These are phyloP conservation scores for Limtongia smithiae DNA, from an alignment of 805 yeast genomes.

Conservation along the genomic window DNA sequence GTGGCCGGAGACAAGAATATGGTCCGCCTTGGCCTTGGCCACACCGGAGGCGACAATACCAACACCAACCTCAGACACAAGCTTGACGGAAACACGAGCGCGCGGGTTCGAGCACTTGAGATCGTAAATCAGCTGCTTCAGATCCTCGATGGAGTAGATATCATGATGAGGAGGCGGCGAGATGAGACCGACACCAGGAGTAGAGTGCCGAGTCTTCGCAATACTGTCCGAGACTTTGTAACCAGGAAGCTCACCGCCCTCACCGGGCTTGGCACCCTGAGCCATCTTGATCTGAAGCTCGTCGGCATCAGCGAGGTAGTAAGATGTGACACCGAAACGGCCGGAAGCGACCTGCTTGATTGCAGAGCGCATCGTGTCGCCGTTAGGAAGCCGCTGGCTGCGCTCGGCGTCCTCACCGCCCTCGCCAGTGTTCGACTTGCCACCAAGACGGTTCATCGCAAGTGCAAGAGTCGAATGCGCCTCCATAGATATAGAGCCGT, in stretches of 20 bases:
- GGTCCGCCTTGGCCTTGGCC: constrained; percentile 98
- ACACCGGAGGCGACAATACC: constrained; percentile 99
- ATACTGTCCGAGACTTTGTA: constrained; percentile 82
- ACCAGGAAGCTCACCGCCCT: constrained; percentile 98
- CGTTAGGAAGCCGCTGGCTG: constrained; percentile 71
- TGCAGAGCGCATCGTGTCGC: constrained; percentile 98
- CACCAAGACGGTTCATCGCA: constrained; percentile 97
- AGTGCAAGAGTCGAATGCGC: constrained; percentile 97
- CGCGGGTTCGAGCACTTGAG: constrained; percentile 96
- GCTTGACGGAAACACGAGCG: constrained; percentile 92
- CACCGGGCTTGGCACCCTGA: constrained; percentile 99
- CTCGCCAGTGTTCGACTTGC: constrained; percentile 97
- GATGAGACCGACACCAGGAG: constrained; percentile 93
- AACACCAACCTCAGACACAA: constrained; percentile 97
- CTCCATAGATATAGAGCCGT: constrained; percentile 98
- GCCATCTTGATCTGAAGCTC: constrained; percentile 98
- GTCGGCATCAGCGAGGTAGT: constrained; percentile 92
- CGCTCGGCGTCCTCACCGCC: constrained; percentile 98
- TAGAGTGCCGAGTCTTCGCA: constrained; percentile 94
- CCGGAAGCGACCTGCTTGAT: constrained; percentile 98
- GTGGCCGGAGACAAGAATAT: constrained; percentile 91
- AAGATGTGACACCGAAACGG: constrained; percentile 95
- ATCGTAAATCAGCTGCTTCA: constrained; percentile 93
- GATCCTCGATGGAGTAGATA: constrained; percentile 95
- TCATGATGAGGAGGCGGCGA: constrained; percentile 99